A percentile compares a stretch with the other conserved stretches of the same genome.
These are phyloP conservation scores for Vanrija humicola DNA, from an alignment of 1,284 basidiomycete species.

Conservation along the genomic window DNA sequence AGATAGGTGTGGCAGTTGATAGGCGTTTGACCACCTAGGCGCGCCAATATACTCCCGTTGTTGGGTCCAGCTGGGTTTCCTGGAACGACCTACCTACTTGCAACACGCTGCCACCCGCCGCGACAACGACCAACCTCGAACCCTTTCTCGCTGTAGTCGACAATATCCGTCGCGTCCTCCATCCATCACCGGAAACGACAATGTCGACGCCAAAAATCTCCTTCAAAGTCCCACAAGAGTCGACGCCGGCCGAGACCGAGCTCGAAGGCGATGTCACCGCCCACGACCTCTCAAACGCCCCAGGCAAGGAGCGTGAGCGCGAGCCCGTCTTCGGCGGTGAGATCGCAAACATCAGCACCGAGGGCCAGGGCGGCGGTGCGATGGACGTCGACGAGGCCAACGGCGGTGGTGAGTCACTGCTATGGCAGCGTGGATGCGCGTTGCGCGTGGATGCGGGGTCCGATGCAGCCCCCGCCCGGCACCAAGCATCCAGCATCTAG, in stretches of 20 bases:
- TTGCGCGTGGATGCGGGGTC: neutral
- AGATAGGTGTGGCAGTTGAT: too few relatives aligned
- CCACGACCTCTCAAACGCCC: conserved; percentile 42
- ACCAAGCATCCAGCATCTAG: neutral
- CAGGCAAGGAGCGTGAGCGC: conserved; percentile 49
- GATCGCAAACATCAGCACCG: conserved; percentile 43
- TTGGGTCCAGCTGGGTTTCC: too few relatives aligned
- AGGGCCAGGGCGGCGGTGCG: conserved; percentile 15
- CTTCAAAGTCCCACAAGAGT: conserved; percentile 30
- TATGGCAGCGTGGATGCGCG: neutral
- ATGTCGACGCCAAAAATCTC: conserved; percentile 48
- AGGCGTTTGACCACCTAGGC: too few relatives aligned
- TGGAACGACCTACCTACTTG: too few relatives aligned
- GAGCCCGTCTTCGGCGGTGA: conserved; percentile 47
- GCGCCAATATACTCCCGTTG: too few relatives aligned
- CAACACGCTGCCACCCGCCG: too few relatives aligned
- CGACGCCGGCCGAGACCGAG: conserved; percentile 16
- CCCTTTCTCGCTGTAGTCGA: neutral
- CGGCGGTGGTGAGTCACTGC: conserved; percentile 21
- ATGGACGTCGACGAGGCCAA: conserved; percentile 26
- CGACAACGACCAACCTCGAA: too few relatives aligned
- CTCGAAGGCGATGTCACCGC: conserved; percentile 37
- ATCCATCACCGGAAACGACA: neutral
- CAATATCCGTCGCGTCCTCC: neutral
- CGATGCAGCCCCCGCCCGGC: conserved; percentile 20